Evolutionary conservation across 441 rosid species (phyloP), one percentile per base, ranked within the genome.

Genomic region (Brassica balearica): DNA sequence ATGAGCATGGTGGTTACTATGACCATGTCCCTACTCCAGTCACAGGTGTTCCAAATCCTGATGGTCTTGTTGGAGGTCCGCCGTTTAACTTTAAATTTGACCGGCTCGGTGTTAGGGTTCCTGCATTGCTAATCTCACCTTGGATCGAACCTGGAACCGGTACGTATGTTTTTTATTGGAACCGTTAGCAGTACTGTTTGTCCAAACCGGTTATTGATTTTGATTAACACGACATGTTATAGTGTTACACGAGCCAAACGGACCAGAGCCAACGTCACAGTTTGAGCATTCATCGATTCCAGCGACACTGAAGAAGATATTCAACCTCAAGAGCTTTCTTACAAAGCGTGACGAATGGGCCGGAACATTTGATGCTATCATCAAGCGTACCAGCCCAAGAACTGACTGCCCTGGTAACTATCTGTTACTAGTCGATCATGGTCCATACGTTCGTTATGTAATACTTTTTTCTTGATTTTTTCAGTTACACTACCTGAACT

Each of bases 341-440:
- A 95, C 99, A 3, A 93, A 93, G 83, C 97, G 98, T 17, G 98
- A 95, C 29, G 96, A 90, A 0, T 95, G 99, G 98, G 96, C 99
- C 0, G 98, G 99, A 41, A 84, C 99, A 51, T 85, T 95, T 14
- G 97, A 93, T 1, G 66, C 55, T n/a, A 88, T 90, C 41, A 66
- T 95, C 73, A 93, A 85, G 29, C 81, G 91, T 43, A 84, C 82
- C 41, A 86, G 69, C 48, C 92, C 96, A 36, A 86, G 98, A 82
- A 74, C 87, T 0, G 93, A 95, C 71, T 95, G 99, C 71, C 98
- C 95, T 27, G 91, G 99, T 92, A 73, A 17, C 3, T 55, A 58
- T 25, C 1, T 14, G 17, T n/a, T 2, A 25, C 9, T 67, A 12
- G 68, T 51, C 19, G 19, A 7, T 29, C 19, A 32, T 58, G 11